A percentile compares a stretch with the other conserved stretches of the same genome.
Conservation (phyloP, 2,329 filamentous ascomycete species). For the Xylariales sp. region DNA sequence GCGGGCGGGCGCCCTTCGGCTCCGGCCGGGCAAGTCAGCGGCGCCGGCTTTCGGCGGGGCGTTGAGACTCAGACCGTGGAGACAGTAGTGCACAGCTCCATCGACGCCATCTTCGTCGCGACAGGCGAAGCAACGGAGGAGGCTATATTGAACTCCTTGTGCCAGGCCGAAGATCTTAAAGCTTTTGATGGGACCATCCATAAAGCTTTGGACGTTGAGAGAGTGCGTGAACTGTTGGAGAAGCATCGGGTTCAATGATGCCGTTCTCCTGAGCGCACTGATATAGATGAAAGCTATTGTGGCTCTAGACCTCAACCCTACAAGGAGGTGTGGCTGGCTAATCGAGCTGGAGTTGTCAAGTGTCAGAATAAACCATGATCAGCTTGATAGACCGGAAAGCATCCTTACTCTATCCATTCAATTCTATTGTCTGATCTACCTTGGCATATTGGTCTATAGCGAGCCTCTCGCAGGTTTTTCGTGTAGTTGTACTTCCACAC, state of each 20-base stretch:
- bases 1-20: background rate
- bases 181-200: background rate
- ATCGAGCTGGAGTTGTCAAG: too few relatives aligned
- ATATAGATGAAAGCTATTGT: too few relatives aligned
- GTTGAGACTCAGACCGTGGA: slow-evolving; percentile 6
- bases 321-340: too few relatives aligned
- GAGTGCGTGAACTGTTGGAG: slow-evolving; percentile 2
- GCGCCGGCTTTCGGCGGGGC: background rate
- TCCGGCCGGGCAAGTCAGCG: slow-evolving; percentile 3
- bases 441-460: too few relatives aligned
- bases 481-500: too few relatives aligned
- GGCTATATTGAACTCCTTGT: slow-evolving; percentile 7
- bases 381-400: too few relatives aligned
- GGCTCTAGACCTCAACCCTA: too few relatives aligned
- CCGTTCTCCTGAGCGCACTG: too few relatives aligned
- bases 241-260: slow-evolving; percentile 1
- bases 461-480: too few relatives aligned
- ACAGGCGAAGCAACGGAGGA: slow-evolving; percentile 7
- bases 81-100: slow-evolving; percentile 1
- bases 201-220: background rate
- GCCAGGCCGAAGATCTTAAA: slow-evolving; percentile 1
- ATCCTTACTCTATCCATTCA: too few relatives aligned
- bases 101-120: slow-evolving; percentile 3
- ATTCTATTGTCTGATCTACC: too few relatives aligned
- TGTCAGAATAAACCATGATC: too few relatives aligned